These are phyloP conservation scores for Ligustrum vulgare DNA, from an alignment of 257 asterid species.

Conservation along the genomic window DNA sequence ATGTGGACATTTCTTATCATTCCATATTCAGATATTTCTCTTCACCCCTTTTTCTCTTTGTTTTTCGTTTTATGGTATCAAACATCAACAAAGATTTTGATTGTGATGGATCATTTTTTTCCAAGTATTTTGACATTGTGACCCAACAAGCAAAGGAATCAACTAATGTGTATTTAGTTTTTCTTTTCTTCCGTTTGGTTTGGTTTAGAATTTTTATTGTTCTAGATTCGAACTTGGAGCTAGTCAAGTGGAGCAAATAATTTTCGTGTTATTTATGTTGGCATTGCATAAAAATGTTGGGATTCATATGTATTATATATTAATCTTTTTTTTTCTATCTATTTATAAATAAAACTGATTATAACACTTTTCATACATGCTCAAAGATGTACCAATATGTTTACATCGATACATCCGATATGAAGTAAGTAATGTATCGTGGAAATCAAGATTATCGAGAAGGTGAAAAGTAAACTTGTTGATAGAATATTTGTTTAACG, in stretches of 20 bases:
- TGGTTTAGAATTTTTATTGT: not conserved
- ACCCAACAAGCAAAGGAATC: constrained; percentile 34
- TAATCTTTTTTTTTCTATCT: no score
- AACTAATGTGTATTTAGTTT: not conserved
- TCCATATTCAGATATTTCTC: not conserved
- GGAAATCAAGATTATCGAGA: no score
- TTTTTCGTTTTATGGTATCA: not conserved
- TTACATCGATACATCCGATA: no score
- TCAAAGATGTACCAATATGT: no score
- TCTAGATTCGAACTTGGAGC: not conserved
- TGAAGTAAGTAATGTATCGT: no score
- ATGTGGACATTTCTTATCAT: not conserved
- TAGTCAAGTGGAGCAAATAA: not conserved
- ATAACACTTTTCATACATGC: no score
- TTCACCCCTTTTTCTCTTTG: constrained; percentile 1
- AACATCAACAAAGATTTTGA: constrained; percentile 20
- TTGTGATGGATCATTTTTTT: constrained; percentile 23
- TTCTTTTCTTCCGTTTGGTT: not conserved
- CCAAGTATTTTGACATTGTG: constrained; percentile 14
- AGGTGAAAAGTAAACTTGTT: no score
- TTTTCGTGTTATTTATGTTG: no score
- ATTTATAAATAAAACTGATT: no score
- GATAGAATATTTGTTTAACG: no score
- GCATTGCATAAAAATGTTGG: no score
- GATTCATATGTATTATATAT: no score